Conservation (phyloP, 1,284 basidiomycete genomes). For the Garcileccinum viscosum region DNA sequence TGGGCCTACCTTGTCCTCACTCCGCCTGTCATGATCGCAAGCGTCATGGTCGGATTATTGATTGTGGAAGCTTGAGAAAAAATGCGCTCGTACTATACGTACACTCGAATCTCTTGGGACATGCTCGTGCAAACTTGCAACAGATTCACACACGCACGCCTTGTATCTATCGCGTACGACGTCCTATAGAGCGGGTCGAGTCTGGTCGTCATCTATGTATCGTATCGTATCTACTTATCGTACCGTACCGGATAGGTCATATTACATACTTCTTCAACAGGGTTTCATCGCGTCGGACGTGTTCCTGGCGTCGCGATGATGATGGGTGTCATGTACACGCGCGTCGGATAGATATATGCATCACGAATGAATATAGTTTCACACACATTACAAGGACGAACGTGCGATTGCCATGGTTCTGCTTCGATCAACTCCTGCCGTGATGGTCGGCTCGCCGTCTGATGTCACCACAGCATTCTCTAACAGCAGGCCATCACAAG, state of each 20-base stretch:
- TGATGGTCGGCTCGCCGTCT: background rate
- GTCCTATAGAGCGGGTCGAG: background rate
- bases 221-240: background rate
- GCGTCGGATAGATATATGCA: background rate
- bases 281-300: background rate
- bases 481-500: no score
- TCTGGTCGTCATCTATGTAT: background rate
- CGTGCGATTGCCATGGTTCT: no score
- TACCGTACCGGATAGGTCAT: background rate
- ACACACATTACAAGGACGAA: background rate
- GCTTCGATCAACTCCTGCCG: no score
- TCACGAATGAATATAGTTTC: background rate
- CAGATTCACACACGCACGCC: background rate
- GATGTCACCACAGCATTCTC: no score
- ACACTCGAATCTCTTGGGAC: background rate
- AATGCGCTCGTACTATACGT: background rate
- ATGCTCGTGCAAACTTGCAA: background rate
- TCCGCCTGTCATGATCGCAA: constrained; percentile 77
- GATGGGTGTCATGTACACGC: background rate
- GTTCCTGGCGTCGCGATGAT: background rate
- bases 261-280: background rate
- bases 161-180: background rate
- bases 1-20: constrained; percentile 86
- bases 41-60: constrained; percentile 76
- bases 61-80: constrained; percentile 50